Conservation (phyloP, 2,329 filamentous ascomycete genomes). For the Botrytis fragariae region DNA sequence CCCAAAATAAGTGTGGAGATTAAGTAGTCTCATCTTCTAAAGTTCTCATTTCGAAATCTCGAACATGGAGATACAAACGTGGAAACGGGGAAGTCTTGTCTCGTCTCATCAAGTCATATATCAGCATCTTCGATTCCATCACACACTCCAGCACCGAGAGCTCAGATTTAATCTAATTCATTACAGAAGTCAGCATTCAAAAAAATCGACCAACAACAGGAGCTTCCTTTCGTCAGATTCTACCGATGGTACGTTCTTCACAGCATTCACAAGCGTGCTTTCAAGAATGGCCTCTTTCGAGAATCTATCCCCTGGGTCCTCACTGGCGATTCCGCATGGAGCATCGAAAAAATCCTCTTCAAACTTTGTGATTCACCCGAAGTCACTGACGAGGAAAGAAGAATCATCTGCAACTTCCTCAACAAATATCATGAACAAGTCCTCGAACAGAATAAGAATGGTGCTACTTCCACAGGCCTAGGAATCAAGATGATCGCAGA, state of each 20-base stretch:
- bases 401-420: not conserved
- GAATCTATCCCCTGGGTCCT: not conserved
- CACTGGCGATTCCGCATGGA: not conserved
- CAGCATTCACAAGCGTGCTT: slow-evolving; percentile 15
- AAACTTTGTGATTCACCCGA: not conserved
- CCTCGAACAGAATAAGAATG: not conserved
- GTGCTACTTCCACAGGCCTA: not conserved
- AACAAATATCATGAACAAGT: slow-evolving; percentile 1
- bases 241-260: slow-evolving; percentile 20
- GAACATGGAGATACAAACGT: not conserved
- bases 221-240: not conserved
- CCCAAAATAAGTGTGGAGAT: not conserved
- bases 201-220: not conserved
- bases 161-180: not conserved
- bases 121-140: not conserved
- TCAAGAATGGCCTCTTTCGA: slow-evolving; percentile 1
- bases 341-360: slow-evolving; percentile 2
- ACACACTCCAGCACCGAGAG: no score
- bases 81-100: not conserved
- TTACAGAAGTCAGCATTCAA: not conserved
- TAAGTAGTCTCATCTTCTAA: not conserved
- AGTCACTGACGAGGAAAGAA: not conserved
- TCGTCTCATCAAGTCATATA: not conserved
- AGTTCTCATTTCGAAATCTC: not conserved
- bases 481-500: not conserved